Evolutionary conservation across 352 stramenopile genomes (phyloP).

Genomic region (Phytophthora sp.): DNA sequence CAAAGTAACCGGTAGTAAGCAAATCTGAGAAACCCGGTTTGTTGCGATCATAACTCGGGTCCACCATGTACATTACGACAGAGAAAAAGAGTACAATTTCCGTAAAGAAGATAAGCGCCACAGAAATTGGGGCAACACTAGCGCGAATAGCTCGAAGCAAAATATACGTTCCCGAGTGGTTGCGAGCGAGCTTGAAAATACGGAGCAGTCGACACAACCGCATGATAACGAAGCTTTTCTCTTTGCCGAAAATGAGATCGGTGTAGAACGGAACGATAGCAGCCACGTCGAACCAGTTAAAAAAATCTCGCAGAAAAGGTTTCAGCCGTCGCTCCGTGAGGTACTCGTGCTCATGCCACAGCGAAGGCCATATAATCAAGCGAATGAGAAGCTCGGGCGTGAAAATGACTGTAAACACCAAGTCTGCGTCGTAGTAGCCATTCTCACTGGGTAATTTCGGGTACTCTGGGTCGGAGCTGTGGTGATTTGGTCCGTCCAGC

Average conservation of each 20-base stretch:
- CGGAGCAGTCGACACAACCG: conserved; percentile 70
- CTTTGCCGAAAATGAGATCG: conserved; percentile 69
- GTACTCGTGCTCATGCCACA: conserved; percentile 78
- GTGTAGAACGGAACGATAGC: conserved; percentile 79
- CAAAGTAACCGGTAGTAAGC: conserved; percentile 77
- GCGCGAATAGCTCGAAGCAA: conserved; percentile 71
- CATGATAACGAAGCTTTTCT: conserved; percentile 80
- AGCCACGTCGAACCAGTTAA: conserved; percentile 85
- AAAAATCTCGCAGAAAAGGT: conserved; percentile 73
- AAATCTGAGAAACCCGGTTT: conserved; percentile 73
- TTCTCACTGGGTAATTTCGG: conserved; percentile 50
- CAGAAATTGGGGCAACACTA: conserved; percentile 78
- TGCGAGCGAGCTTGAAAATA: conserved; percentile 84
- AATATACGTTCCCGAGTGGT: conserved; percentile 83
- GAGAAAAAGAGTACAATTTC: conserved; percentile 86
- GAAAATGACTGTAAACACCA: conserved; percentile 80
- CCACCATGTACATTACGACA: conserved; percentile 82
- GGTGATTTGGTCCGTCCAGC: conserved; percentile 76
- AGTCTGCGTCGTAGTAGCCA: conserved; percentile 65
- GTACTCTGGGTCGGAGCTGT: conserved; percentile 70
- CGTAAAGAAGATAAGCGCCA: conserved; percentile 82
- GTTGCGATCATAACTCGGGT: conserved; percentile 70
- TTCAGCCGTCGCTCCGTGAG: conserved; percentile 66
- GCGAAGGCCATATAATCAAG: conserved; percentile 72
- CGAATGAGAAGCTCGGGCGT: conserved; percentile 72